Percentiles rank a stretch among this genome's conserved stretches.
phyloP scores from a whole-genome alignment of 2,329 filamentous ascomycete species.

The Ciborinia camelliae region DNA sequence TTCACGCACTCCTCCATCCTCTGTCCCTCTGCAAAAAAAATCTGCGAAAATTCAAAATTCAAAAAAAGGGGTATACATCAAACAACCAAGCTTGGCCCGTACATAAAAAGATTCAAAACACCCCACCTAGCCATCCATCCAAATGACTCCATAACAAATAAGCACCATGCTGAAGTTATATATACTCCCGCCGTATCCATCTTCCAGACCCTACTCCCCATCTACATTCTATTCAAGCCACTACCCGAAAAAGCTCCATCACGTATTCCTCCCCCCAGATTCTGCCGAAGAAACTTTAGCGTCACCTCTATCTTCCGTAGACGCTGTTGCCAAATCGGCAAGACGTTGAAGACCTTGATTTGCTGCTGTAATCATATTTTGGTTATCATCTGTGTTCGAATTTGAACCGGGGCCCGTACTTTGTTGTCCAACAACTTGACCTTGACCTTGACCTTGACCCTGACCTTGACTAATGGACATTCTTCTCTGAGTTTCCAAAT shows the following conservation, averaged over 20 bases:
- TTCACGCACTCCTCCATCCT: neutral
- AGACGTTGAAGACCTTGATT: conserved; percentile 52
- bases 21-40: neutral
- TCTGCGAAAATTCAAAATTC: neutral
- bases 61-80: conserved; percentile 8
- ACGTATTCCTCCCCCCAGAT: neutral
- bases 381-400: conserved; percentile 20
- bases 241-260: neutral
- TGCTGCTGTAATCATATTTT: conserved; percentile 28
- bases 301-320: conserved; percentile 13
- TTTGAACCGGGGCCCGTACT: neutral
- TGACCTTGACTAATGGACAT: neutral
- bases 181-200: neutral
- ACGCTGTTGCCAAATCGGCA: conserved; percentile 47
- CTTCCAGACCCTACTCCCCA: too few species aligned
- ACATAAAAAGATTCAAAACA: neutral
- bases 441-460: neutral
- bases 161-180: neutral
- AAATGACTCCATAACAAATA: neutral
- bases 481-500: neutral
- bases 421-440: neutral
- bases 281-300: neutral
- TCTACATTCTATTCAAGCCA: neutral
- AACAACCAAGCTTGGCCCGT: neutral
- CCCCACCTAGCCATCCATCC: neutral